Evolutionary conservation across 139 green algal genomes (phyloP), one percentile per base, ranked within the genome.

Genomic region (Gonium pectorale): DNA sequence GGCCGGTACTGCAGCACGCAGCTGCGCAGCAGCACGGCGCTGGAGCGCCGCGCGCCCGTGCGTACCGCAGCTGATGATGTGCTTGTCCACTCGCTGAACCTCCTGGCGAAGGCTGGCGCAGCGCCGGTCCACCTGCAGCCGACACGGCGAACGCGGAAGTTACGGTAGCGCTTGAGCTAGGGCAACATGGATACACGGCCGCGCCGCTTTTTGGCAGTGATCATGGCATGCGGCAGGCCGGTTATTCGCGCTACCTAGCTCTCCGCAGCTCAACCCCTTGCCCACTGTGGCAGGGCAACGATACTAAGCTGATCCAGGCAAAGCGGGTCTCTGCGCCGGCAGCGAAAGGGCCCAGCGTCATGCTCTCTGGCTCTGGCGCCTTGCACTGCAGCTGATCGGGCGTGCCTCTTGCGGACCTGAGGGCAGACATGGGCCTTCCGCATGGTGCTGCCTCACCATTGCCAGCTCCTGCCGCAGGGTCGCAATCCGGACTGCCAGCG

Each of bases 41-140:
- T n/a, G n/a, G n/a, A n/a, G 11, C 11, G 19, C 67, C 38, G 3
- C 3, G 40, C 33, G 26, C 41, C 41, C 41, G 59, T 59, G 0
- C 1, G 3, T 56, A 70, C 75, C 75, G n/a, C 38, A 56, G 40
- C 17, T 60, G 8, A 13, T 9, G 17, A 82, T 44, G 37, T 40
- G 52, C 0, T 26, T 43, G 59, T 82, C 75, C 75, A 71, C 75
- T 5, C 54, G 75, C n/a, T 71, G 40, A 6, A 82, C 26, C 40
- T 82, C 75, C 29, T 31, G 5, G 6, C 63, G 59, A 17, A 82
- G 75, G 37, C 8, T n/a, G 0, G 17, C 31, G 75, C 75, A 82
- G 26, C 59, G 75, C 59, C 33, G 40, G 59, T 82, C 75, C 4
- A 71, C 75, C 75, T 82, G 59, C 6, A 15, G 43, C 2, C 2